Evolutionary conservation across 2,329 filamentous ascomycete species (phyloP).

Genomic region (Cladophialophora chaetospira): DNA sequence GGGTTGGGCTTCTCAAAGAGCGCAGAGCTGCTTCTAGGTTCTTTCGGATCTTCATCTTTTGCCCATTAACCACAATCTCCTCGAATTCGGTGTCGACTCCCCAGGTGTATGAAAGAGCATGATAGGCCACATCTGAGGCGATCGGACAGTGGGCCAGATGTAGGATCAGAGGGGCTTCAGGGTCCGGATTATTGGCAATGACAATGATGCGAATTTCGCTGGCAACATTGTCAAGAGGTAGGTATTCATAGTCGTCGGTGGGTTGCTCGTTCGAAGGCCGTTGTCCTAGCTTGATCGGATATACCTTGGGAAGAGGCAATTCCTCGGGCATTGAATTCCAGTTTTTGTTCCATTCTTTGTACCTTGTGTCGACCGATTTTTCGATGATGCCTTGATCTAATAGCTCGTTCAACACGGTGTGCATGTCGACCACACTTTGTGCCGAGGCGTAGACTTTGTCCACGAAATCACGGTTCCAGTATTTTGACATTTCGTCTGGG

Average conservation of each 20-base stretch:
- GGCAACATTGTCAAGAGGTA: slow-evolving; percentile 4
- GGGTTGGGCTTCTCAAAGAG: background rate
- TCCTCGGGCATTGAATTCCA: background rate
- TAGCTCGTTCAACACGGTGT: background rate
- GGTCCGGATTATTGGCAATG: background rate
- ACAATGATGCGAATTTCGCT: slow-evolving; percentile 9
- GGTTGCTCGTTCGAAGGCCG: background rate
- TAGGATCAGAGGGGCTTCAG: background rate
- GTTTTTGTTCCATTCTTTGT: slow-evolving; percentile 4
- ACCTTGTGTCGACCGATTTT: slow-evolving; percentile 4
- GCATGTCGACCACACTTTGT: slow-evolving; percentile 5
- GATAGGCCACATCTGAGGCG: slow-evolving; percentile 4
- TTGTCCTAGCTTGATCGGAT: slow-evolving; percentile 5
- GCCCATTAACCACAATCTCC: background rate
- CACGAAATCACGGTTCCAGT: slow-evolving; percentile 7
- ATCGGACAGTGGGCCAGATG: slow-evolving; percentile 4
- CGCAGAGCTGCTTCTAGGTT: slow-evolving; percentile 5
- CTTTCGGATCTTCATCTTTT: slow-evolving; percentile 1
- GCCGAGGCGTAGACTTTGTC: slow-evolving; percentile 1
- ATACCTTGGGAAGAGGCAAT: slow-evolving; percentile 3
- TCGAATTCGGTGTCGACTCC: background rate
- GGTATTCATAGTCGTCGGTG: slow-evolving; percentile 1
- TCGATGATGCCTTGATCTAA: background rate
- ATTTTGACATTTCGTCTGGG: slow-evolving; percentile 4
- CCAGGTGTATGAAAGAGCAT: slow-evolving; percentile 8